Evolutionary conservation across 2,329 filamentous ascomycete genomes (phyloP).

Genomic region (Ceratocystis albifundus): DNA sequence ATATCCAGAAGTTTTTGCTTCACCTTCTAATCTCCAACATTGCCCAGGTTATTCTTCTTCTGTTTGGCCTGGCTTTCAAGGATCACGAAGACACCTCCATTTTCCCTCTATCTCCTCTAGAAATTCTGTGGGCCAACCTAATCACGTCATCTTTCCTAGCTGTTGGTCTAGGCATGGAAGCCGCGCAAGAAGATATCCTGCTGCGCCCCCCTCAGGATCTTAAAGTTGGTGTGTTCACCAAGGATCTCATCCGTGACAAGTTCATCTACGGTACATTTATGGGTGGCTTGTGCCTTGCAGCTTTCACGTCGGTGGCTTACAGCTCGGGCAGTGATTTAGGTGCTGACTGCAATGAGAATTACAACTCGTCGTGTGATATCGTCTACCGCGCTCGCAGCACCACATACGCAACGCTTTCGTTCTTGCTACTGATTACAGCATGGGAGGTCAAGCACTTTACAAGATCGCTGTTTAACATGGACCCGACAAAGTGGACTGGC

Average conservation of each 20-base stretch:
- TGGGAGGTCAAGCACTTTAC: slow-evolving; percentile 66
- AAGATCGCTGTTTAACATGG: slow-evolving; percentile 57
- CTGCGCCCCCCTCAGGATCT: slow-evolving; percentile 52
- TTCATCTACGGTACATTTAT: slow-evolving; percentile 54
- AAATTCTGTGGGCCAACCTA: slow-evolving; percentile 68
- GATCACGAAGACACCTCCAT: slow-evolving; percentile 48
- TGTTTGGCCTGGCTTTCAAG: slow-evolving; percentile 59
- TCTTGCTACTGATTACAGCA: slow-evolving; percentile 54
- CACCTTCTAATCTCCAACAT: slow-evolving; percentile 60
- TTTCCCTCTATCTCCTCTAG: slow-evolving; percentile 59
- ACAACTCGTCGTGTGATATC: slow-evolving; percentile 39
- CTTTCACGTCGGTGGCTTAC: slow-evolving; percentile 51
- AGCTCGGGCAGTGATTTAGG: slow-evolving; percentile 40
- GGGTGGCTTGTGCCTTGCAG: slow-evolving; percentile 48
- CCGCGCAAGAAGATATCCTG: slow-evolving; percentile 57
- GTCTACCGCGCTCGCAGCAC: slow-evolving; percentile 56
- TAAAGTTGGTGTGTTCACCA: slow-evolving; percentile 49
- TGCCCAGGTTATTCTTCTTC: slow-evolving; percentile 55
- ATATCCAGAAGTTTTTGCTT: slow-evolving; percentile 59
- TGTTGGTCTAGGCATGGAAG: slow-evolving; percentile 60
- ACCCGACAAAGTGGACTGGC: slow-evolving; percentile 40
- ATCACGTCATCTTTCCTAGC: slow-evolving; percentile 61
- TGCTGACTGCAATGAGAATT: slow-evolving; percentile 45
- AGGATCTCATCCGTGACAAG: slow-evolving; percentile 55
- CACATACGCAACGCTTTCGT: slow-evolving; percentile 58